Conservation (phyloP, 306 rosid genomes). For the Trichosanthes cucumerina region DNA sequence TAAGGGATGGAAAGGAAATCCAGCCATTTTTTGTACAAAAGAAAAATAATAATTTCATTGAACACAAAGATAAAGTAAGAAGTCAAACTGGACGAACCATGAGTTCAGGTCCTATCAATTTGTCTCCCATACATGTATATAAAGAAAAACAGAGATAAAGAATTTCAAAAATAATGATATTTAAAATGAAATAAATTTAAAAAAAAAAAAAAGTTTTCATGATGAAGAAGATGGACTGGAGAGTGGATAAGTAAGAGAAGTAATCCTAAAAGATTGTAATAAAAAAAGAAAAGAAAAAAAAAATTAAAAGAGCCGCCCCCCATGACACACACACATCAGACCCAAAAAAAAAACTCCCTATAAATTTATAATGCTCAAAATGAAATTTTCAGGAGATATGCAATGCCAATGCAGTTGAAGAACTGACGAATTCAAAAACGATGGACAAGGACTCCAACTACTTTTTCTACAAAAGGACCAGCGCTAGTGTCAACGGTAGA, state of each 20-base stretch:
- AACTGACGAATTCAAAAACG: neutral
- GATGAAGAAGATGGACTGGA: neutral
- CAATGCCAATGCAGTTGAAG: neutral
- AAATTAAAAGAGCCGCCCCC: neutral
- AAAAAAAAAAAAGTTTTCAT: neutral
- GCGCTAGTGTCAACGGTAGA: neutral
- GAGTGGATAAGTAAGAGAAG: neutral
- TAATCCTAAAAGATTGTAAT: neutral
- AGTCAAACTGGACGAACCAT: neutral
- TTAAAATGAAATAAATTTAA: neutral
- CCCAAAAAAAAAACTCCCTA: neutral
- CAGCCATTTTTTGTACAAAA: neutral
- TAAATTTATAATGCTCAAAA: neutral
- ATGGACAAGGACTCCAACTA: neutral
- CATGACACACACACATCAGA: neutral
- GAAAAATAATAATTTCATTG: neutral
- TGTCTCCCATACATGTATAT: neutral
- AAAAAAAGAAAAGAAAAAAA: neutral
- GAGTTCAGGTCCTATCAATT: neutral
- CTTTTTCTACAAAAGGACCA: neutral
- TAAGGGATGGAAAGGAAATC: neutral
- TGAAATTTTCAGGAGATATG: neutral
- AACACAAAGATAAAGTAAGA: neutral
- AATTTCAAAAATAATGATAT: neutral
- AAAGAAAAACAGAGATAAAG: neutral